phyloP scores from a whole-genome alignment of 331 rosid species.

The Rhamnella rubrinervis region DNA sequence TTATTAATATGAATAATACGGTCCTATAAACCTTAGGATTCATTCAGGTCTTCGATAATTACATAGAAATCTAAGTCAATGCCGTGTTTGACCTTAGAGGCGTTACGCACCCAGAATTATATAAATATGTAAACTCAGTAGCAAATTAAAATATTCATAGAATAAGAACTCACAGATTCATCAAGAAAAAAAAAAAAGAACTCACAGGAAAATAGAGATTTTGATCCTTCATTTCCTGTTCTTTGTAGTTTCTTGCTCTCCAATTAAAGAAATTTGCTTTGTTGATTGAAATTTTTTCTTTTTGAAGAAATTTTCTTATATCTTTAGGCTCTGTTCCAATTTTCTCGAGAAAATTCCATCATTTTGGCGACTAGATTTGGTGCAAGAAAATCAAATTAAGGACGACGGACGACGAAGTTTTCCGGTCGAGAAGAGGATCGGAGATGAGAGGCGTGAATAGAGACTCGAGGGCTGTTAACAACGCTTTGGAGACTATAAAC shows the following conservation, averaged over 20 bases:
- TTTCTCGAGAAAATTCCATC: slow-evolving; percentile 21
- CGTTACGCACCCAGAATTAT: slow-evolving; percentile 11
- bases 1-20: not conserved
- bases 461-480: slow-evolving; percentile 43
- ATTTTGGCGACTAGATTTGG: slow-evolving; percentile 1
- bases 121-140: not conserved
- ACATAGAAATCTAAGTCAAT: slow-evolving; percentile 48
- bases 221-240: slow-evolving; percentile 10
- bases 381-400: slow-evolving; percentile 21
- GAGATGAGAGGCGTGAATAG: slow-evolving; percentile 52
- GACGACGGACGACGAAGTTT: not conserved
- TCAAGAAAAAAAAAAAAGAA: too few species aligned
- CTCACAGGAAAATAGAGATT: not conserved
- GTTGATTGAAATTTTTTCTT: not conserved
- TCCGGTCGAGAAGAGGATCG: not conserved
- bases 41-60: slow-evolving; percentile 32
- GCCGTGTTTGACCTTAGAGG: slow-evolving; percentile 87
- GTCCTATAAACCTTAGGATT: not conserved
- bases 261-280: not conserved
- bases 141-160: not conserved
- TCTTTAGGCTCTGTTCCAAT: not conserved
- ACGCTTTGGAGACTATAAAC: slow-evolving; percentile 75
- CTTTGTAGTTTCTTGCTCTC: slow-evolving; percentile 19
- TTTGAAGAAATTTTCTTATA: not conserved
- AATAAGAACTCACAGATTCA: not conserved